These are phyloP conservation scores for Selenicereus undatus DNA, from an alignment of 148 eudicot genomes.

Conservation along the genomic window DNA sequence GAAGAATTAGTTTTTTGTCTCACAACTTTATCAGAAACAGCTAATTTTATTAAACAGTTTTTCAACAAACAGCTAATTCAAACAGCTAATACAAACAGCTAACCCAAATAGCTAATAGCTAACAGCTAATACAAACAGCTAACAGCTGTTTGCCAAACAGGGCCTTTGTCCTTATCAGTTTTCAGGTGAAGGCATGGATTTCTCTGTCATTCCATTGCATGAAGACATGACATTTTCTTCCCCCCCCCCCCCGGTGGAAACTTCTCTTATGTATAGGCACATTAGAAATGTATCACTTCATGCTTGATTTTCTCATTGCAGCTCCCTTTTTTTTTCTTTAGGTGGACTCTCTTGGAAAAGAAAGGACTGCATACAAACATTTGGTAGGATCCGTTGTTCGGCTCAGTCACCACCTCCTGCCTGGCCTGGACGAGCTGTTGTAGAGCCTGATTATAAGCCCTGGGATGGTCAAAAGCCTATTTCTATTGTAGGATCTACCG, in stretches of 20 bases:
- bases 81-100: too few relatives aligned
- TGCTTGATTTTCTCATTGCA: neutral
- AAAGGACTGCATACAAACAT: constrained; percentile 43
- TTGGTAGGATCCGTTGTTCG: constrained; percentile 66
- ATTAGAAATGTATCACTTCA: neutral
- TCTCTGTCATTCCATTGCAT: neutral
- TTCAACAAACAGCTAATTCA: too few relatives aligned
- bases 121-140: too few relatives aligned
- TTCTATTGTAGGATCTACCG: constrained; percentile 91
- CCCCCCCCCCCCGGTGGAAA: neutral
- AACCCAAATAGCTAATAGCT: too few relatives aligned
- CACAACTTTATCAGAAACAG: too few relatives aligned
- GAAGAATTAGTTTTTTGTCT: too few relatives aligned
- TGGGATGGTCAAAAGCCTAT: constrained; percentile 99
- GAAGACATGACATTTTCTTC: neutral
- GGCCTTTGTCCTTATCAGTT: neutral
- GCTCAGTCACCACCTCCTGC: constrained; percentile 91
- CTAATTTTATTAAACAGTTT: too few relatives aligned
- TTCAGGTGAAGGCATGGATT: neutral
- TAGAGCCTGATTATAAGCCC: constrained; percentile 49
- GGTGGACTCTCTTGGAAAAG: constrained; percentile 62
- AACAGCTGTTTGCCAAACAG: too few relatives aligned
- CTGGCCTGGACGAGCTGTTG: constrained; percentile 95
- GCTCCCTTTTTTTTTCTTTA: constrained; percentile 16
- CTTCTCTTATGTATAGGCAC: neutral